These are phyloP conservation scores for Hypoxylon perforatum DNA, from an alignment of 495 filamentous ascomycete species.

Conservation along the genomic window DNA sequence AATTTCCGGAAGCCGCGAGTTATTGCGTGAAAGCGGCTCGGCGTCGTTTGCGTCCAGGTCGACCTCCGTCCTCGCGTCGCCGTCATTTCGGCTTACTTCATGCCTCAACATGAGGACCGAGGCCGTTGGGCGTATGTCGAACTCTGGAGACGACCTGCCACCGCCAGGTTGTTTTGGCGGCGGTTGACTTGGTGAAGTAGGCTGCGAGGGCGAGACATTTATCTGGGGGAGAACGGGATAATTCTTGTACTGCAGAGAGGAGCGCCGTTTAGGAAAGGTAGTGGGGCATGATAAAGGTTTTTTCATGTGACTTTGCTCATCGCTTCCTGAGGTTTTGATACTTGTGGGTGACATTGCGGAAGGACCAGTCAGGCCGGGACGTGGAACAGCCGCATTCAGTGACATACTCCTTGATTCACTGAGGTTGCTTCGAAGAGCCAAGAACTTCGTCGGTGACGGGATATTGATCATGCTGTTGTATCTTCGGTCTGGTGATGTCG, in stretches of 20 bases:
- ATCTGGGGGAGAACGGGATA: constrained; percentile 37
- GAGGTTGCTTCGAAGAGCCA: constrained; percentile 20
- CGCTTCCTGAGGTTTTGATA: constrained; percentile 11
- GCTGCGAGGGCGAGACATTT: constrained; percentile 30
- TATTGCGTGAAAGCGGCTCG: constrained; percentile 1
- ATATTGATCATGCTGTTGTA: constrained; percentile 39
- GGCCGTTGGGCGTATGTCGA: constrained; percentile 3
- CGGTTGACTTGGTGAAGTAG: constrained; percentile 3
- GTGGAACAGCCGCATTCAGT: constrained; percentile 26
- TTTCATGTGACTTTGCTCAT: constrained; percentile 8
- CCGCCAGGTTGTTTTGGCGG: constrained; percentile 3
- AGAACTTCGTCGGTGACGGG: constrained; percentile 18
- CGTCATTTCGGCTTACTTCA: constrained; percentile 2
- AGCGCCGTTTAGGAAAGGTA: constrained; percentile 28
- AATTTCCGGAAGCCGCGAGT: constrained; percentile 27
- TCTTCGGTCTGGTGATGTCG: constrained; percentile 34
- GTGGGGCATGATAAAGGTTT: constrained; percentile 30
- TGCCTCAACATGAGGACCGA: background rate
- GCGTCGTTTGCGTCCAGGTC: constrained; percentile 1
- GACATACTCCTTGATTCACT: constrained; percentile 36
- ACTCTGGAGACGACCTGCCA: background rate
- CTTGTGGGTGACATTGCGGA: constrained; percentile 15
- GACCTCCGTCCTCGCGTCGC: constrained; percentile 7
- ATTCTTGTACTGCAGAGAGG: constrained; percentile 33
- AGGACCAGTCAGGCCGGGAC: constrained; percentile 12